Percentiles rank a stretch among this genome's conserved stretches.
Conservation (phyloP, 768 basidiomycete genomes). For the Suillus cothurnatus region DNA sequence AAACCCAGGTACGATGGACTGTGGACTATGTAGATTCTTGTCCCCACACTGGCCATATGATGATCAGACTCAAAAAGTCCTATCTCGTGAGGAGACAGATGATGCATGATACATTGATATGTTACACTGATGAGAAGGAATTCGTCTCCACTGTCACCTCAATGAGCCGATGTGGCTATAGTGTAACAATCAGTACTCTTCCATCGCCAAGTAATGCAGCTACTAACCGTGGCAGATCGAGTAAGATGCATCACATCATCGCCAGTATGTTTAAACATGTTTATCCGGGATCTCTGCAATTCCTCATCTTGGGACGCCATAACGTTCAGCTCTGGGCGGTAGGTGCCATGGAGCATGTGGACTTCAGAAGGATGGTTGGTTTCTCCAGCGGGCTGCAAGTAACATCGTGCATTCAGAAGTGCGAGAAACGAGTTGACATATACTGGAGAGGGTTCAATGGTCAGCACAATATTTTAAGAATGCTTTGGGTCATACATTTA, state of each 20-base stretch:
- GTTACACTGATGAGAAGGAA: no score
- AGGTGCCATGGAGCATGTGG: background rate
- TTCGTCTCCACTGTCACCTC: no score
- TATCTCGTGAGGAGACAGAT: background rate
- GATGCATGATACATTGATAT: no score
- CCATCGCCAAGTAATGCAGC: no score
- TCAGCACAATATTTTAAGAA: background rate
- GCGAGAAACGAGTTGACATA: background rate
- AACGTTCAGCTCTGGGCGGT: background rate
- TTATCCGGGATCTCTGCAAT: background rate
- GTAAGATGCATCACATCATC: no score
- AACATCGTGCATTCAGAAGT: background rate
- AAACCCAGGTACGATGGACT: background rate
- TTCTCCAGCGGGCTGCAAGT: background rate
- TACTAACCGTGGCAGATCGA: no score
- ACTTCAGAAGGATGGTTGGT: no score
- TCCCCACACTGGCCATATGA: background rate
- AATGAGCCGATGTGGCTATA: no score
- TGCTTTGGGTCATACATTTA: background rate
- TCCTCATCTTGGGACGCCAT: background rate
- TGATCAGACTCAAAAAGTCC: background rate
- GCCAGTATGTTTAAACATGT: no score
- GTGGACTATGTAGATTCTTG: background rate
- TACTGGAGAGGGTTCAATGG: background rate
- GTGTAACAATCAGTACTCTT: no score